These are phyloP conservation scores for Agrocybe chaxingu DNA, from an alignment of 768 basidiomycete genomes.

Conservation along the genomic window DNA sequence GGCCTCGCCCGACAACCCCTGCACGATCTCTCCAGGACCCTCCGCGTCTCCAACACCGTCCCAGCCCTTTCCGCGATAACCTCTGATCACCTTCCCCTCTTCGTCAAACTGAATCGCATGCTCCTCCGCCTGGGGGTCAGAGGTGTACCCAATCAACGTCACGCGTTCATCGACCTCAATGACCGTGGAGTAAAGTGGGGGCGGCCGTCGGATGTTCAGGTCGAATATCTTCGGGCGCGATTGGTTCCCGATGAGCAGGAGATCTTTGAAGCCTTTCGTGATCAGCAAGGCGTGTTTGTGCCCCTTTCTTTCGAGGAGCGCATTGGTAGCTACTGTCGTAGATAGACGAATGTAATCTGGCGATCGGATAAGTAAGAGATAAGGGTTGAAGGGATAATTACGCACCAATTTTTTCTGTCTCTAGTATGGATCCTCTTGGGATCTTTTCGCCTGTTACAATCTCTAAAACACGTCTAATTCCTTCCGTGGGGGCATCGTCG, in stretches of 20 bases:
- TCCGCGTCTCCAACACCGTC: constrained; percentile 69
- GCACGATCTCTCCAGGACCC: constrained; percentile 76
- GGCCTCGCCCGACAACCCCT: constrained; percentile 85
- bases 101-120: constrained; percentile 78
- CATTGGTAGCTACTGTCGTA: constrained; percentile 96
- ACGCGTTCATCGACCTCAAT: constrained; percentile 87
- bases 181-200: constrained; percentile 74
- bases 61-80: constrained; percentile 78
- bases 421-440: constrained; percentile 60
- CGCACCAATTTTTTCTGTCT: constrained; percentile 80
- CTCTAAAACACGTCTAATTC: constrained; percentile 84
- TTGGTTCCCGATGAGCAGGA: constrained; percentile 92
- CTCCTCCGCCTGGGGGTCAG: constrained; percentile 77
- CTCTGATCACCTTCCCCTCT: constrained; percentile 58
- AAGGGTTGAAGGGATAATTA: not conserved
- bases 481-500: constrained; percentile 90
- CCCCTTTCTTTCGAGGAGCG: constrained; percentile 91
- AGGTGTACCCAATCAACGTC: constrained; percentile 90
- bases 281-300: constrained; percentile 89
- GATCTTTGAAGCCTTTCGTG: constrained; percentile 88
- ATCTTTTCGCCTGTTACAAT: constrained; percentile 66
- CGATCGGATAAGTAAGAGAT: constrained; percentile 1
- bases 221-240: constrained; percentile 94
- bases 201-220: constrained; percentile 78
- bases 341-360: constrained; percentile 88